Conservation (phyloP, 2,329 filamentous ascomycete species). For the Microsporum canis region DNA sequence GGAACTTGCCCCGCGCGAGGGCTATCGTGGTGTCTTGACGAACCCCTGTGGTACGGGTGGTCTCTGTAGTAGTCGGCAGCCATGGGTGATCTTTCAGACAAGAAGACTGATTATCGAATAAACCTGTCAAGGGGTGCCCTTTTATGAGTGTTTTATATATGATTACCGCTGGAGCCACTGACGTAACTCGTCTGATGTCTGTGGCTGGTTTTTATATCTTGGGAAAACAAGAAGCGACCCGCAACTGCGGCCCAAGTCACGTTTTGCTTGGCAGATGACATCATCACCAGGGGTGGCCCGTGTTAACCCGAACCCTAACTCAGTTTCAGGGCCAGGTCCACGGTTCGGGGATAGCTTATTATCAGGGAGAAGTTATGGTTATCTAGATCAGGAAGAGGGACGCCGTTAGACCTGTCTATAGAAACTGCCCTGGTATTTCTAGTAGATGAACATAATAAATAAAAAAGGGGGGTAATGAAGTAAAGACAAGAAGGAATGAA, state of each 20-base stretch:
- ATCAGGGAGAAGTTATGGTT: not conserved
- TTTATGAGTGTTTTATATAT: not conserved
- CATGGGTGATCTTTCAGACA: not conserved
- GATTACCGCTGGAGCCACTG: not conserved
- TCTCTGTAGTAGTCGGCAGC: slow-evolving; percentile 2
- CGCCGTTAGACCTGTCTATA: not conserved
- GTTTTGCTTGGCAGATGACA: slow-evolving; percentile 1
- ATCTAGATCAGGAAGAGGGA: not conserved
- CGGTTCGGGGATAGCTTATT: not conserved
- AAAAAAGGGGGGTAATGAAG: not conserved
- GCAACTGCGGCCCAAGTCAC: not conserved
- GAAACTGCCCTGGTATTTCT: not conserved
- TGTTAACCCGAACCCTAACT: slow-evolving; percentile 3
- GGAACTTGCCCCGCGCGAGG: not conserved
- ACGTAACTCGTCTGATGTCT: not conserved
- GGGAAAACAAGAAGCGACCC: not conserved
- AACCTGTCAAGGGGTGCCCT: too few relatives aligned
- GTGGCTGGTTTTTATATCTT: not conserved
- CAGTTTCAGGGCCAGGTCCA: not conserved
- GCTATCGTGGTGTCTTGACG: not conserved
- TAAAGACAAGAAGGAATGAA: not conserved
- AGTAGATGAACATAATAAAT: not conserved
- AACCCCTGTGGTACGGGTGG: not conserved
- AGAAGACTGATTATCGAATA: not conserved
- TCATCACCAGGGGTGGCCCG: slow-evolving; percentile 3